Percentiles rank a stretch among this genome's conserved stretches.
Conservation (phyloP, 192 early-diverging fungal genomes). For the Umbelopsis sp. region DNA sequence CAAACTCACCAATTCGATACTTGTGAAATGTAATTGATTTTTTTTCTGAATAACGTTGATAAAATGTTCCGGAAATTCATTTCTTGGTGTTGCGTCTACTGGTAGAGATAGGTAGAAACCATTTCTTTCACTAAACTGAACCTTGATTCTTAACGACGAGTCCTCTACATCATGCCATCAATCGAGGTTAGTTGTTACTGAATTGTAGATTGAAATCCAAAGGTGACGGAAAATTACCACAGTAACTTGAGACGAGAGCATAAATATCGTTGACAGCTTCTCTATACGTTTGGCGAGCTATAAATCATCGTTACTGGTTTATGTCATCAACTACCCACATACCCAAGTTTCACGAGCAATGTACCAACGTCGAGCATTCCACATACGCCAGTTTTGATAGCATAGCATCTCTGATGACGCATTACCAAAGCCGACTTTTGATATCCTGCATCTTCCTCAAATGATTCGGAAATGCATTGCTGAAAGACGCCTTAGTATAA, state of each 20-base stretch:
- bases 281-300: constrained; percentile 76
- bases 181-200: background rate
- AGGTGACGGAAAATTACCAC: constrained; percentile 29
- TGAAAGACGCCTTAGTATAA: constrained; percentile 34
- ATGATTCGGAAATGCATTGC: constrained; percentile 57
- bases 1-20: constrained; percentile 67
- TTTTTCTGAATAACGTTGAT: constrained; percentile 73
- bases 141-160: constrained; percentile 62
- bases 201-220: constrained; percentile 2
- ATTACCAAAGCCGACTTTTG: constrained; percentile 77
- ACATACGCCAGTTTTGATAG: constrained; percentile 81
- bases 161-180: constrained; percentile 39
- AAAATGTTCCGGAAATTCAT: constrained; percentile 63
- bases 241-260: constrained; percentile 55
- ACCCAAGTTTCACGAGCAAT: background rate
- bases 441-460: constrained; percentile 69
- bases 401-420: constrained; percentile 85
- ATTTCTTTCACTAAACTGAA: constrained; percentile 58
- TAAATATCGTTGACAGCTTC: constrained; percentile 75
- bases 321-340: no score
- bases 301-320: background rate
- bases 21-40: constrained; percentile 69
- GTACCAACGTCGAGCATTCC: constrained; percentile 86
- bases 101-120: constrained; percentile 65
- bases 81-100: constrained; percentile 41